Evolutionary conservation across 2,329 filamentous ascomycete genomes (phyloP).

Genomic region (Hypomyces perniciosus): DNA sequence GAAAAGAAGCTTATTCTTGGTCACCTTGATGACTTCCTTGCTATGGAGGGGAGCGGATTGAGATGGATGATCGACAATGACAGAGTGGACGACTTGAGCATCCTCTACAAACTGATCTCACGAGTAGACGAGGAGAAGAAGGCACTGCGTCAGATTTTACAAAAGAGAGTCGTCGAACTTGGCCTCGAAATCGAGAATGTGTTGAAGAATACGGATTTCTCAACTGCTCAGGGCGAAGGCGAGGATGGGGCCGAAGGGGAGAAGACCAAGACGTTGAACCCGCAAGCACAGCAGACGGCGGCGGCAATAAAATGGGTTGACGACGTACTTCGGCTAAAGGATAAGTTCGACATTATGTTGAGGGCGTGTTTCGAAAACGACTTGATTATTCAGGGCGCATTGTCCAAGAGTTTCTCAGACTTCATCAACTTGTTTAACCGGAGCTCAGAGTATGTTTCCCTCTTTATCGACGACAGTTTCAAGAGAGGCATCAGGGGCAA

Average conservation of each 20-base stretch:
- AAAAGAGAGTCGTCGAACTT: conserved; percentile 69
- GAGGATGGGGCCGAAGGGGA: conserved; percentile 42
- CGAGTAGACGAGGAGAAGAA: conserved; percentile 70
- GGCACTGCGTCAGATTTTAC: conserved; percentile 64
- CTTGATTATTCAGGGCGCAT: conserved; percentile 68
- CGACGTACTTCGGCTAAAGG: conserved; percentile 77
- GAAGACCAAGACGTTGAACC: conserved; percentile 30
- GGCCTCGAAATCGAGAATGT: conserved; percentile 76
- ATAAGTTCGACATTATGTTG: conserved; percentile 83
- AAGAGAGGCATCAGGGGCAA: conserved; percentile 92
- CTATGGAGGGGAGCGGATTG: conserved; percentile 78
- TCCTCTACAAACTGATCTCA: conserved; percentile 72
- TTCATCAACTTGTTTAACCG: conserved; percentile 90
- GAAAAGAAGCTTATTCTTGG: conserved; percentile 73
- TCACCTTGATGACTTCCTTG: conserved; percentile 75
- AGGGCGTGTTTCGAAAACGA: conserved; percentile 67
- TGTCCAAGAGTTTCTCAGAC: conserved; percentile 82
- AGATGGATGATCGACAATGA: conserved; percentile 90
- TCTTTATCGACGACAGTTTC: conserved; percentile 95
- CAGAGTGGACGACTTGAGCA: conserved; percentile 67
- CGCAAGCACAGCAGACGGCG: conserved; percentile 71
- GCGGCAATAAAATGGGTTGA: conserved; percentile 94
- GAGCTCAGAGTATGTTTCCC: conserved; percentile 84
- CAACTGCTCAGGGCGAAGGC: conserved; percentile 34
- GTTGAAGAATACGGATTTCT: conserved; percentile 51